Base-by-base conservation (phyloP, 2,329 filamentous ascomycete species). In the Penicillium digitatum region DNA sequence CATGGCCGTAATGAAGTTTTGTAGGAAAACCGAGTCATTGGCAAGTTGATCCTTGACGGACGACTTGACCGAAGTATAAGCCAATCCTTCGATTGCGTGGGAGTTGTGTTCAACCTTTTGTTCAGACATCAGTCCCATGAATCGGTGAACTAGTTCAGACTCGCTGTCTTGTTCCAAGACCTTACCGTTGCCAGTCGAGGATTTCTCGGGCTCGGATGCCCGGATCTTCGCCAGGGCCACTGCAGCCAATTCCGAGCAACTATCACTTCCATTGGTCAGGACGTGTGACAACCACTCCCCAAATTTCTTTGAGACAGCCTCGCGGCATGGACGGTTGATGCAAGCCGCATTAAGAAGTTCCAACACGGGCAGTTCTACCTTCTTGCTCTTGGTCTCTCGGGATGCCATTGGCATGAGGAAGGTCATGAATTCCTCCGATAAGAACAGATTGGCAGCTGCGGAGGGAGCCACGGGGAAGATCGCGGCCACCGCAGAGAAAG, bases 271-370 rank as follows among this genome's bases (percentile, higher is more conserved):
- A 67, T 89, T 86, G 61, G 87, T 86, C 51, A 95, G 83, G 50
- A 95, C 83, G 64, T 93, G 87, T 68, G 92, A 88, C 34, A 99
- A 79, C 90, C 93, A 97, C 53, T 89, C 85, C 31, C 83, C 79
- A 72, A 93, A 96, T 68, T 95, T 86, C 71, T 91, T 91, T 62
- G 85, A 83, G 57, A 97, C 88, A 9, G 88, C 88, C 62, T 92
- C 88, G 22, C 94, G 85, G 67, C 92, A 97, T 8, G 83, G 78
- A 44, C 85, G 81, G 69, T 95, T 89, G 73, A 96, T 89, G 73
- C 91, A 96, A 7, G 93, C 92, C 12, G 90, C 90, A 73, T 92
- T 96, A 55, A 99, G 81, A 76, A 99, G 85, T 67, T 96, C 89
- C 62, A 99, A 75, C 45, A 90, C 88, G 3, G 91, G 89, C 55